A percentile compares a stretch with the other conserved stretches of the same genome.
Conservation (phyloP, 176 grass and related monocot genomes). For the Coix lacrymajobi region DNA sequence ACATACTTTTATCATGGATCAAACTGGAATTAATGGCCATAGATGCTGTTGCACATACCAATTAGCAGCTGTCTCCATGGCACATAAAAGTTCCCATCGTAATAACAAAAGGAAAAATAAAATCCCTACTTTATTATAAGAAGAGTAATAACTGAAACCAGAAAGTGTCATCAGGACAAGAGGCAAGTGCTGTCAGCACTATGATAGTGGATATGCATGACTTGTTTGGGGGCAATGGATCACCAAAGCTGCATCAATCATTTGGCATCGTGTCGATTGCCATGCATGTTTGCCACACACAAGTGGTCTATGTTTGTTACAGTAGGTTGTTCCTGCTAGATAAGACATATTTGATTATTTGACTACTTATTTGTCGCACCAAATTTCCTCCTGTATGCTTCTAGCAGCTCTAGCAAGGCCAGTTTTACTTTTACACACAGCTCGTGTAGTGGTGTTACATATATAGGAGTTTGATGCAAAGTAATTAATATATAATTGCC, state of each 20-base stretch:
- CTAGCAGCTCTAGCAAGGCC: background rate
- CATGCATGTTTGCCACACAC: background rate
- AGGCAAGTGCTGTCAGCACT: slow-evolving; percentile 25
- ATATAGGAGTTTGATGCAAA: background rate
- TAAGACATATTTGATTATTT: background rate
- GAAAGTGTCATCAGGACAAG: background rate
- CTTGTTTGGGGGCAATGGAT: background rate
- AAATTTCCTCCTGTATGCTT: no score
- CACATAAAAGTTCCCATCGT: background rate
- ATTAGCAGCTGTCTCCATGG: background rate
- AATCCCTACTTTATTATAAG: no score
- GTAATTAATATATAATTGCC: background rate
- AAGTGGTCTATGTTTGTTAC: background rate
- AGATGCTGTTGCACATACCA: no score
- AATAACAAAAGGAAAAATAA: background rate
- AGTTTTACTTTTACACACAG: no score
- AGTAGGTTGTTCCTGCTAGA: background rate
- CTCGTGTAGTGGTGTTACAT: background rate
- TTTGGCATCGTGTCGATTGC: background rate
- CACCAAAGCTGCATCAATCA: slow-evolving; percentile 15
- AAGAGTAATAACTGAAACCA: background rate
- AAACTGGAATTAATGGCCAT: no score
- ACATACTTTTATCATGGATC: no score
- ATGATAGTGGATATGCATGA: slow-evolving; percentile 32
- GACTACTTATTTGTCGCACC: background rate